Evolutionary conservation across 371 early-diverging fungal species (phyloP).

Genomic region (Syncephalastrum monosporum): DNA sequence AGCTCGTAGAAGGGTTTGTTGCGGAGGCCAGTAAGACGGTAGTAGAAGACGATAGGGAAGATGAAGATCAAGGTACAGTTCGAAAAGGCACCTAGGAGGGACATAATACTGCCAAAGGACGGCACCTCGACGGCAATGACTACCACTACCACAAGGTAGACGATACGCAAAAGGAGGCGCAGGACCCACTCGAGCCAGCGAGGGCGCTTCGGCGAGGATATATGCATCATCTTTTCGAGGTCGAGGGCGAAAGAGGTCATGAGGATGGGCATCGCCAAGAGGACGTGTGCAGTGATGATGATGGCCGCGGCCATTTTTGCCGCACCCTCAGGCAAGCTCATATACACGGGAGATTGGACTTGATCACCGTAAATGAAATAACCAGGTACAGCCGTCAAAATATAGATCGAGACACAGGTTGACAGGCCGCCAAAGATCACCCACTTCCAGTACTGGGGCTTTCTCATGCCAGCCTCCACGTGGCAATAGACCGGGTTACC

Average conservation of each 20-base stretch:
- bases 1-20: slow-evolving; percentile 37
- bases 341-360: slow-evolving; percentile 73
- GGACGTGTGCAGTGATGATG: slow-evolving; percentile 79
- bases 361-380: slow-evolving; percentile 79
- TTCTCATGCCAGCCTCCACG: slow-evolving; percentile 78
- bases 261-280: slow-evolving; percentile 81
- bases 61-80: slow-evolving; percentile 67
- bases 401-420: slow-evolving; percentile 72
- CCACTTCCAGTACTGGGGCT: slow-evolving; percentile 72
- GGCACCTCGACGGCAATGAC: slow-evolving; percentile 64
- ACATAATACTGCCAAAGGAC: slow-evolving; percentile 73
- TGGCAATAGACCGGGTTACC: slow-evolving; percentile 53
- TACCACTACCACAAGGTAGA: slow-evolving; percentile 38
- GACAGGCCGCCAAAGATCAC: slow-evolving; percentile 68
- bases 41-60: slow-evolving; percentile 69
- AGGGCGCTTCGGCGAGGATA: slow-evolving; percentile 30
- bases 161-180: slow-evolving; percentile 45
- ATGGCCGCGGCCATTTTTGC: slow-evolving; percentile 66
- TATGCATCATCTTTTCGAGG: slow-evolving; percentile 55
- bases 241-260: slow-evolving; percentile 80
- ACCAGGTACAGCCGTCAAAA: slow-evolving; percentile 72
- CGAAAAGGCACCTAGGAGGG: slow-evolving; percentile 67
- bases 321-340: slow-evolving; percentile 63
- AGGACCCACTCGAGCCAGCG: slow-evolving; percentile 34
- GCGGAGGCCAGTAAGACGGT: slow-evolving; percentile 54